Conservation (phyloP, 169 alveolate genomes). For the Eimeria necatrix region DNA sequence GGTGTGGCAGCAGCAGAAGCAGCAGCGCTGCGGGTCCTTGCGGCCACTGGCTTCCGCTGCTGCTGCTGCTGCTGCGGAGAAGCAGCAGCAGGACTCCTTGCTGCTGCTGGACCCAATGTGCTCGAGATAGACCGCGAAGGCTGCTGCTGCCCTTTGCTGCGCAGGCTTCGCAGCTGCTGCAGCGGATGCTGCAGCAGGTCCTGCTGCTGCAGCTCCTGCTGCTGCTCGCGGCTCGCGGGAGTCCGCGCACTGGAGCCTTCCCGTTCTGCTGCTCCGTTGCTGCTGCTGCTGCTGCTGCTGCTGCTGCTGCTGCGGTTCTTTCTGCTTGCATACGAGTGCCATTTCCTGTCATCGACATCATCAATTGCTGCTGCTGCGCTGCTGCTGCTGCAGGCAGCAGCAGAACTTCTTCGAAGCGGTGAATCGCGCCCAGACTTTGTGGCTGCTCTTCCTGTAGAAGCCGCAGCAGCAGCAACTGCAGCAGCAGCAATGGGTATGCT, state of each 20-base stretch:
- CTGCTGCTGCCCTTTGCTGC: conserved; percentile 53
- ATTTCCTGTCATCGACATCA: background rate
- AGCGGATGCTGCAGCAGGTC: background rate
- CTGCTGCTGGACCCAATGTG: background rate
- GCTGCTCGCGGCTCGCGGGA: conserved; percentile 28
- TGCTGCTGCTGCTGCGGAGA: conserved; percentile 51
- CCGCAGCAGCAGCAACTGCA: conserved; percentile 24
- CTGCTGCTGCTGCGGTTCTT: conserved; percentile 41
- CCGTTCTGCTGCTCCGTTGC: background rate
- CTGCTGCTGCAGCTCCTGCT: conserved; percentile 35
- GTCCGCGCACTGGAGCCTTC: background rate
- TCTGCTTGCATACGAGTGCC: background rate
- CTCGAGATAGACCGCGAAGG: conserved; percentile 6
- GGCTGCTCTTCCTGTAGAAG: conserved; percentile 4
- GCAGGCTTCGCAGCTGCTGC: conserved; percentile 54
- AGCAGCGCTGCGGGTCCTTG: conserved; percentile 7
- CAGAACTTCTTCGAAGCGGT: background rate
- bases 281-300: conserved; percentile 22
- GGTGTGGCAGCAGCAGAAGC: conserved; percentile 18
- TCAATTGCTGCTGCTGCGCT: background rate
- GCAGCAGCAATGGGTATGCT: background rate
- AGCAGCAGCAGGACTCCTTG: background rate
- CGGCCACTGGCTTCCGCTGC: background rate
- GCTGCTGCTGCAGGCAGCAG: conserved; percentile 41
- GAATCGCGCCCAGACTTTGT: background rate